Base-by-base conservation (phyloP, 495 filamentous ascomycete genomes). In the Penicillium arizonense region DNA sequence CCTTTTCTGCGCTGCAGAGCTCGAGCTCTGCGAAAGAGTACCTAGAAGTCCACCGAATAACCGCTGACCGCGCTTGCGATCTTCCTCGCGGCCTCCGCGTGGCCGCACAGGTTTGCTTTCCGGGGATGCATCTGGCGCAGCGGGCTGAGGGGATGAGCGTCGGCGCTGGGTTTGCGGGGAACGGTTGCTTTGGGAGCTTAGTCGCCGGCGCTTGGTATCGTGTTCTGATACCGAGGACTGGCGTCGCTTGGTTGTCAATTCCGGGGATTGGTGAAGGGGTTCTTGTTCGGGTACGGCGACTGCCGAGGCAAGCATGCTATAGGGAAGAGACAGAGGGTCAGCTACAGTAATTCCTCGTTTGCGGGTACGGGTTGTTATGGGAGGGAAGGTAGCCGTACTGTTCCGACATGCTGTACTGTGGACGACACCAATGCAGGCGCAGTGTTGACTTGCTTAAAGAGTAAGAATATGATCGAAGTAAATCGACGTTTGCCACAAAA, bases 31-130 rank as follows among this genome's bases (percentile, higher is more conserved):
- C 66, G 88, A 93, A 52, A 97, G 82, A 47, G 91, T 93, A 66
- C 87, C 90, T 58, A 96, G 76, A 59, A 96, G 71, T 45, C 85
- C 90, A 47, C 94, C 94, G 73, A 97, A 96, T 62, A 98, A 79
- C 47, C 94, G 80, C 75, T 89, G 87, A 38, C 89, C 91, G 11
- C 94, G 88, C 62, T 87, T 88, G 67, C 87, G 90, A 63, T 97
- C 92, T 55, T 96, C 90, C 50, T 82, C 69, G 1, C 67, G 57
- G n/a, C 58, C 62, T 1, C 41, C 72, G 30, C 73, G 77, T 12
- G 18, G 28, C 28, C 78, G 72, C 50, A 59, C 76, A 55, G 78
- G 81, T 55, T 70, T 73, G 40, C 68, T 67, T 44, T 72, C 68
- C 61, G 74, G 46, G 64, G 72, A 44, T 58, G 67, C 50, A 12